phyloP scores from a whole-genome alignment of 257 asterid genomes.

The Solanum lycopersicoides region DNA sequence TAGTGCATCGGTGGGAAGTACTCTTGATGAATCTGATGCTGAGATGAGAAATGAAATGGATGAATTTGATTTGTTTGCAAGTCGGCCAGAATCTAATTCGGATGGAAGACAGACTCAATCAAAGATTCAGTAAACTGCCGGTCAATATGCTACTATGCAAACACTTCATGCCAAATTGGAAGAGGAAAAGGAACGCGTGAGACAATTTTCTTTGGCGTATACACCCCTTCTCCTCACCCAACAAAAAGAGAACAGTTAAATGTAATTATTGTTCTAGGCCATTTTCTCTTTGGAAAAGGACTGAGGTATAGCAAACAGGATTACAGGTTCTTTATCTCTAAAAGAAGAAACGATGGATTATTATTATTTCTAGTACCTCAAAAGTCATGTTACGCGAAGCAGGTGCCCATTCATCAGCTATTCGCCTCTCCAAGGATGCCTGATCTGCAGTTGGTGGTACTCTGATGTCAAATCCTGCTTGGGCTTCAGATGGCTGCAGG shows the following conservation, averaged over 20 bases:
- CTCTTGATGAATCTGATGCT: neutral
- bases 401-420: constrained; percentile 98
- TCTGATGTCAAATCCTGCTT: constrained; percentile 94
- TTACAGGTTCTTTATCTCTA: neutral
- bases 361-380: constrained; percentile 42
- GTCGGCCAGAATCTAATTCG: neutral
- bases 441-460: constrained; percentile 80
- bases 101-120: neutral
- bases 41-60: neutral
- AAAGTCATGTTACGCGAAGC: constrained; percentile 79
- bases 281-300: neutral
- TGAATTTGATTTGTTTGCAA: neutral
- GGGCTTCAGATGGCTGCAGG: constrained; percentile 96
- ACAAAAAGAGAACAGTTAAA: neutral
- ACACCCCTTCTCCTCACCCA: neutral
- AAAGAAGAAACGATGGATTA: neutral
- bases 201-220: neutral
- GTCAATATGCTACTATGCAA: neutral
- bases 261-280: neutral
- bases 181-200: neutral
- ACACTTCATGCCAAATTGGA: neutral
- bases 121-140: neutral
- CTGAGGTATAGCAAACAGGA: neutral
- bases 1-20: neutral
- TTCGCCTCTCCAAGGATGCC: constrained; percentile 70